Conservation (phyloP, 2,329 filamentous ascomycete species). For the Sclerotinia sclerotiorum region DNA sequence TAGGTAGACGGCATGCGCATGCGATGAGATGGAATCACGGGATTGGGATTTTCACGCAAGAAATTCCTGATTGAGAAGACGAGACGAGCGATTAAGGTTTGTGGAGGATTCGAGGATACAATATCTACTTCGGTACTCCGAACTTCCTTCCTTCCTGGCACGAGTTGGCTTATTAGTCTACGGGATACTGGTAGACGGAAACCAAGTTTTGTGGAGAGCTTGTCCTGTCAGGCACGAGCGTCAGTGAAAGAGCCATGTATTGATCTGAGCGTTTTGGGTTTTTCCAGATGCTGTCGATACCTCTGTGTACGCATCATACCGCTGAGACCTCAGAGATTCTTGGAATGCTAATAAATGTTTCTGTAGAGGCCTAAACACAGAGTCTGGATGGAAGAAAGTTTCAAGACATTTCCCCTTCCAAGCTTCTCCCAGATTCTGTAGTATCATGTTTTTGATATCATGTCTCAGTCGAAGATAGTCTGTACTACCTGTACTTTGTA, state of each 20-base stretch:
- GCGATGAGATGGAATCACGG: neutral
- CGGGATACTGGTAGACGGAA: neutral
- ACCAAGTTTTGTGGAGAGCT: conserved; percentile 5
- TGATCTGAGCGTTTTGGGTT: neutral
- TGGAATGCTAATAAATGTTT: conserved; percentile 2
- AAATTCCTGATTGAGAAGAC: neutral
- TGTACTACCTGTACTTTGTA: conserved; percentile 1
- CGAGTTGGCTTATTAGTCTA: too few species aligned
- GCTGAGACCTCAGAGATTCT: neutral
- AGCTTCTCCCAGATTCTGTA: conserved; percentile 15
- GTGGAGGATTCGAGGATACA: neutral
- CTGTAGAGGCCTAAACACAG: neutral
- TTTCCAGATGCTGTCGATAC: neutral
- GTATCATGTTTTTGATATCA: conserved; percentile 10
- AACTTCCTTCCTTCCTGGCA: neutral
- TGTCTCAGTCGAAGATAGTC: conserved; percentile 2
- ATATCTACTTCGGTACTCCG: neutral
- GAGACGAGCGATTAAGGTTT: neutral
- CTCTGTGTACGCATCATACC: neutral
- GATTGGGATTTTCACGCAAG: neutral
- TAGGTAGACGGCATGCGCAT: neutral
- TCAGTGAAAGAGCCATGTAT: neutral
- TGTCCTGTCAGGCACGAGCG: conserved; percentile 11
- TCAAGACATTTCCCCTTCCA: neutral
- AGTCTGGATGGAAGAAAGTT: neutral